A percentile compares a stretch with the other conserved stretches of the same genome.
Conservation (phyloP, 768 basidiomycete species). For the Hebeloma cylindrosporum region DNA sequence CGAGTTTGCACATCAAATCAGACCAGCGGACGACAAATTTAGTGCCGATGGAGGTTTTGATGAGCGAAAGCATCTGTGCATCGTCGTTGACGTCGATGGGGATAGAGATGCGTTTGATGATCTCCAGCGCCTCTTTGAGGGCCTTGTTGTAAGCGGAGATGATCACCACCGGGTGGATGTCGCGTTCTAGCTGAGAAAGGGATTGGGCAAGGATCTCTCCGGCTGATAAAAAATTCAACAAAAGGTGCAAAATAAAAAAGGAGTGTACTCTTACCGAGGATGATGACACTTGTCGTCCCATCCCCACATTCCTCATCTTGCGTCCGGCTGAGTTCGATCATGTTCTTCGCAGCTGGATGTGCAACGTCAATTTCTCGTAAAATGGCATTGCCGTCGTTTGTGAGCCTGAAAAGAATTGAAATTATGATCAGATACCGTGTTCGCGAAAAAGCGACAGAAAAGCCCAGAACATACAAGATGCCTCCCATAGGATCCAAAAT, state of each 20-base stretch:
- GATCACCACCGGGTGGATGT: constrained; percentile 98
- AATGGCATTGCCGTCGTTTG: constrained; percentile 99
- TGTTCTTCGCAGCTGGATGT: constrained; percentile 98
- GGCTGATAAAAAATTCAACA: constrained; percentile 39
- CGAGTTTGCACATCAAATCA: constrained; percentile 95
- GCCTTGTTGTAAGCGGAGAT: constrained; percentile 98
- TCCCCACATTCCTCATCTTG: constrained; percentile 99
- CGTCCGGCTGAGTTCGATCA: constrained; percentile 97
- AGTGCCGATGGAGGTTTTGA: constrained; percentile 98
- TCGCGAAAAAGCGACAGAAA: not conserved
- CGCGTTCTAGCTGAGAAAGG: constrained; percentile 87
- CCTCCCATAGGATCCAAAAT: constrained; percentile 99
- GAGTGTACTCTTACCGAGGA: constrained; percentile 64
- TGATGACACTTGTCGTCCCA: constrained; percentile 97
- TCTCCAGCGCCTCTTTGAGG: constrained; percentile 86
- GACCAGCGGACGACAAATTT: constrained; percentile 97
- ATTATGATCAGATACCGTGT: constrained; percentile 2
- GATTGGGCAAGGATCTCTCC: constrained; percentile 98
- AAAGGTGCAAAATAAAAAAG: not conserved
- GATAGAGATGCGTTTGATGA: constrained; percentile 83
- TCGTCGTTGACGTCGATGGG: constrained; percentile 88
- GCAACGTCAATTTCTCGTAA: constrained; percentile 98
- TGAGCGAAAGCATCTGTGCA: constrained; percentile 90
- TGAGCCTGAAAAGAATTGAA: constrained; percentile 57
- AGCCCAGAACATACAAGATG: constrained; percentile 66